Evolutionary conservation across 2,329 filamentous ascomycete genomes (phyloP).

Genomic region (Xylaria sp.): DNA sequence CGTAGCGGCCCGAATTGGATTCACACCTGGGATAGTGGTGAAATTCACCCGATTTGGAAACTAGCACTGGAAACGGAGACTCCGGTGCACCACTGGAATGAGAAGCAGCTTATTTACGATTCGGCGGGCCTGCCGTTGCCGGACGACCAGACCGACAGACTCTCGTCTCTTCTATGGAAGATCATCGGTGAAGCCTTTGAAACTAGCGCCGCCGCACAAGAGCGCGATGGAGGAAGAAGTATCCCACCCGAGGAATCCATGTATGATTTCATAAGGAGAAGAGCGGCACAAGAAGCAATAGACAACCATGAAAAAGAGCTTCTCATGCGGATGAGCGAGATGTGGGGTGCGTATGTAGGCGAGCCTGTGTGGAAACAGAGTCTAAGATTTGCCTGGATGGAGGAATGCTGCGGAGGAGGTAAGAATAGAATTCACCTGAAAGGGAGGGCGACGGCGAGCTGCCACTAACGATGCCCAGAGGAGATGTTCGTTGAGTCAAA

Average conservation of each 20-base stretch:
- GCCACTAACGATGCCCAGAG: conserved; percentile 51
- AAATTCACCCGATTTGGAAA: conserved; percentile 64
- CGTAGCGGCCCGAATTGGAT: conserved; percentile 67
- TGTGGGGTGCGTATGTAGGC: conserved; percentile 74
- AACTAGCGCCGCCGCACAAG: not conserved
- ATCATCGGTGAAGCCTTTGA: conserved; percentile 33
- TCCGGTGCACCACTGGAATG: conserved; percentile 59
- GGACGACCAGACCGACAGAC: conserved; percentile 28
- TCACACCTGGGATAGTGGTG: conserved; percentile 57
- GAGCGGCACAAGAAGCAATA: conserved; percentile 45
- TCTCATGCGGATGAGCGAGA: conserved; percentile 63
- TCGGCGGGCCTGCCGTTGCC: conserved; percentile 21
- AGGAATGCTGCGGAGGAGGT: conserved; percentile 72
- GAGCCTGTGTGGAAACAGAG: conserved; percentile 69
- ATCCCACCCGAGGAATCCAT: not conserved
- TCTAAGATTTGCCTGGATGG: conserved; percentile 70
- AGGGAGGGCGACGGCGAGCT: not conserved
- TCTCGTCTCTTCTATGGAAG: conserved; percentile 32
- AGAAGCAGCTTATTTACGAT: conserved; percentile 57
- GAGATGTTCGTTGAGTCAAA: conserved; percentile 72
- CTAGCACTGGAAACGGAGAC: conserved; percentile 62
- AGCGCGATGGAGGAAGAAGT: not conserved
- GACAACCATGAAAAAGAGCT: conserved; percentile 56
- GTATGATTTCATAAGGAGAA: conserved; percentile 2
- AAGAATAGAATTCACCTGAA: conserved; percentile 46